Evolutionary conservation across 2,329 filamentous ascomycete species (phyloP).

Genomic region (Clarireedia hainanense): DNA sequence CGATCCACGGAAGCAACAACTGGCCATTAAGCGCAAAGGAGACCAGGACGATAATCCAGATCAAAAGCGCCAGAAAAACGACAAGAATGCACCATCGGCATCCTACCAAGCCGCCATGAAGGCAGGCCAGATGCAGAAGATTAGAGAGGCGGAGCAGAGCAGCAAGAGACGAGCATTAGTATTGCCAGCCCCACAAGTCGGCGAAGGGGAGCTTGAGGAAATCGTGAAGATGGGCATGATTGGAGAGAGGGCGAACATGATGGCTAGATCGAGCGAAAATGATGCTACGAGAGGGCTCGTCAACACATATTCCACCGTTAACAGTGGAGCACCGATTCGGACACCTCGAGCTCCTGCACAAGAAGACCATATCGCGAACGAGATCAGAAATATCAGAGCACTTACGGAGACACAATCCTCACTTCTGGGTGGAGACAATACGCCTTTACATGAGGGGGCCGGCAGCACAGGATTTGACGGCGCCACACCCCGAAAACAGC

Average conservation of each 20-base stretch:
- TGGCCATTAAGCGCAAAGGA: conserved; percentile 87
- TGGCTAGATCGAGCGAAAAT: conserved; percentile 73
- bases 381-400: conserved; percentile 87
- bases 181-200: conserved; percentile 82
- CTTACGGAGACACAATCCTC: conserved; percentile 92
- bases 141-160: conserved; percentile 92
- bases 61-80: conserved; percentile 78
- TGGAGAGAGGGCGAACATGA: conserved; percentile 72
- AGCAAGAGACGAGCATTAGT: conserved; percentile 82
- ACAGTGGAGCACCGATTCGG: conserved; percentile 77
- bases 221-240: conserved; percentile 98
- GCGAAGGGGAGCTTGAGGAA: conserved; percentile 87
- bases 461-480: conserved; percentile 85
- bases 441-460: conserved; percentile 72
- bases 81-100: conserved; percentile 71
- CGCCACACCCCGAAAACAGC: conserved; percentile 70
- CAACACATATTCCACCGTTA: conserved; percentile 76
- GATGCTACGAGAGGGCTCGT: conserved; percentile 78
- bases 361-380: conserved; percentile 93
- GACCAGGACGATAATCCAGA: conserved; percentile 77
- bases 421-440: conserved; percentile 87
- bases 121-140: conserved; percentile 88
- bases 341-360: conserved; percentile 87
- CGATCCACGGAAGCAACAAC: conserved; percentile 86
- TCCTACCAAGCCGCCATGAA: conserved; percentile 83